Conservation (phyloP, 2,329 filamentous ascomycete species). For the Malbranchea cinnamomea region DNA sequence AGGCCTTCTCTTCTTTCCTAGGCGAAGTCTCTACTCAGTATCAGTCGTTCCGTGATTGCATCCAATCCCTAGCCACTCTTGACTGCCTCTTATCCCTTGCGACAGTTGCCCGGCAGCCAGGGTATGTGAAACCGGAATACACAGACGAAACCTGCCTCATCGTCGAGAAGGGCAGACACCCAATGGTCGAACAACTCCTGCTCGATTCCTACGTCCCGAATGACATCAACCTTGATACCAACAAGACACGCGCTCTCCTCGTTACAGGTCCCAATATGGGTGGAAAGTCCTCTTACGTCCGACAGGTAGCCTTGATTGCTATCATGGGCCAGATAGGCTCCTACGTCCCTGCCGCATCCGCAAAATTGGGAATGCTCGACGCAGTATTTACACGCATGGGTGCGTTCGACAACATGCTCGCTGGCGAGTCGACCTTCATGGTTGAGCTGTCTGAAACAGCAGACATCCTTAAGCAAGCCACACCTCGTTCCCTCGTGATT, state of each 20-base stretch:
- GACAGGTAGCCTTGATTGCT: slow-evolving; percentile 75
- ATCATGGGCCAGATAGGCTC: slow-evolving; percentile 93
- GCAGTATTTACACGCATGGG: slow-evolving; percentile 93
- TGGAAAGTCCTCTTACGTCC: slow-evolving; percentile 94
- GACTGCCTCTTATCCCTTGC: slow-evolving; percentile 84
- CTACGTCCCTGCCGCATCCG: slow-evolving; percentile 69
- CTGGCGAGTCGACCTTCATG: slow-evolving; percentile 94
- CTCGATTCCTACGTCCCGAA: slow-evolving; percentile 85
- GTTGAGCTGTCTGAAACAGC: slow-evolving; percentile 89
- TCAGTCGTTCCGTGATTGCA: slow-evolving; percentile 73
- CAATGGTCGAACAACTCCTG: slow-evolving; percentile 87
- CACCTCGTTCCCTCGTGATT: slow-evolving; percentile 70
- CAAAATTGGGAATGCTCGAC: slow-evolving; percentile 68
- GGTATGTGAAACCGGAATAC: slow-evolving; percentile 67
- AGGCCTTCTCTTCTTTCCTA: slow-evolving; percentile 60
- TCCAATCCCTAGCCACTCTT: slow-evolving; percentile 70
- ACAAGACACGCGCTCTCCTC: slow-evolving; percentile 57
- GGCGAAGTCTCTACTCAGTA: slow-evolving; percentile 66
- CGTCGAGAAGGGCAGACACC: slow-evolving; percentile 66
- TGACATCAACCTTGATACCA: slow-evolving; percentile 55
- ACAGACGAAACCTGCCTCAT: slow-evolving; percentile 52
- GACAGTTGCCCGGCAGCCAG: slow-evolving; percentile 67
- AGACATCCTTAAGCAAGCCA: slow-evolving; percentile 78
- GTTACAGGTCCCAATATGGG: slow-evolving; percentile 98
- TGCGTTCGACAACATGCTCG: slow-evolving; percentile 89